Base-by-base conservation (phyloP, 1,139 yeast species). In the Suhomyces atakaporum region DNA sequence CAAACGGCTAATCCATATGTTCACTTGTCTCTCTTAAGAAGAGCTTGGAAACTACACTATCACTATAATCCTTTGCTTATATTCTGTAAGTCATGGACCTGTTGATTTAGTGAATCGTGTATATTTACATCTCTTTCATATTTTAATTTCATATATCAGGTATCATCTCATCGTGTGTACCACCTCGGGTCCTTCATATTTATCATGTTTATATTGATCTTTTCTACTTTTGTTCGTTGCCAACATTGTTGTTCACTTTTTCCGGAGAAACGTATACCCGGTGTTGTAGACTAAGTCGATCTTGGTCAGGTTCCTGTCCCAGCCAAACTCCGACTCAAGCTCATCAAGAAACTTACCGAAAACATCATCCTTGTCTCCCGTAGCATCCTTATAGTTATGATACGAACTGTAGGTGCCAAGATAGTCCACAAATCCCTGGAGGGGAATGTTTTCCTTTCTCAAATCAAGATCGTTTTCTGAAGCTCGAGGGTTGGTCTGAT, bases 231-330 rank as follows among this genome's bases (percentile, higher is more conserved):
- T 10, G 3, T n/a, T n/a, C n/a, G n/a, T n/a, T n/a, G n/a, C n/a
- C n/a, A n/a, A 11, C 27, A 18, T 6, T 18, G 7, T 10, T n/a
- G 15, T 10, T 9, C 12, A 42, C 38, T 44, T 49, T 43, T 54
- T 63, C 31, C 52, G 60, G 38, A 64, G 36, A 33, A 69, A 63
- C 0, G 67, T 63, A 44, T 68, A 69, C 3, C 74, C 74, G 2
- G 73, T 60, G 35, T 60, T 65, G 68, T 69, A 71, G 7, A 60
- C 66, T 31, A 66, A 45, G 37, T 62, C 66, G 29, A 70, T 43
- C 15, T 38, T 49, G 7, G 73, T 67, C 10, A 51, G 40, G 5
- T 56, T 41, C 29, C 60, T 43, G 40, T 60, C 59, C 66, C 68
- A 58, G 11, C 67, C 67, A 21, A 63, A 46, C 29, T 50, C 58